Evolutionary conservation across 495 filamentous ascomycete genomes (phyloP), one percentile per base, ranked within the genome.

Genomic region (Annulohypoxylon stygium): DNA sequence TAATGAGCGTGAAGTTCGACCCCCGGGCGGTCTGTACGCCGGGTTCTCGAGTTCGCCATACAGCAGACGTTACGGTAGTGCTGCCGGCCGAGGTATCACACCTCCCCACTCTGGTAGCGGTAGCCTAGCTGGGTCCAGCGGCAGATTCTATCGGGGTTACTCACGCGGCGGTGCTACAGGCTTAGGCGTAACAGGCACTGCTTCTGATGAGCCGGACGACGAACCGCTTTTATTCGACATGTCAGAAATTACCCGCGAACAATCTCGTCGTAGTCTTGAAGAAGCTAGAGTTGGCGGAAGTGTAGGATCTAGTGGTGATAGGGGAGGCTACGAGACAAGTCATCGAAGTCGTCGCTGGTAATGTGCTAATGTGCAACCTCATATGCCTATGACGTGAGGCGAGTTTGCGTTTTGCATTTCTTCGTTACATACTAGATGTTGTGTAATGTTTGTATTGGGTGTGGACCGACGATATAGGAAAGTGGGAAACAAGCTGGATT

Each of bases 211-310:
- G 1, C 74, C 79, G 50, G 93, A 97, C 62, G 93, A 95, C 16
- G 94, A 97, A 79, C 91, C 91, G 26, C 80, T 97, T 9, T 81
- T 97, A 16, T 97, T 97, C 76, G 91, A 92, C 45, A 95, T 97
- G 92, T 94, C 92, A 65, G 93, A 97, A 75, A 88, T 96, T 67
- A 91, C 89, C 57, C 75, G 77, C 36, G 82, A 88, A 26, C 84
- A 85, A 18, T 89, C 88, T 12, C 87, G 92, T 58, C 86, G 92
- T 62, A 95, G 93, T 71, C 80, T 94, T 16, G 93, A 95, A 74
- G 93, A 94, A 75, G 86, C 83, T 16, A 75, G 88, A 61, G 86
- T 86, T 26, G 82, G 85, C 18, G 85, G 83, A 20, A 83, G 82
- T 61, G 76, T 76, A 33, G 81, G 77, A 20, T 67, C 67, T 7